Conservation (phyloP, 768 basidiomycete genomes). For the Pleurotus platypus region DNA sequence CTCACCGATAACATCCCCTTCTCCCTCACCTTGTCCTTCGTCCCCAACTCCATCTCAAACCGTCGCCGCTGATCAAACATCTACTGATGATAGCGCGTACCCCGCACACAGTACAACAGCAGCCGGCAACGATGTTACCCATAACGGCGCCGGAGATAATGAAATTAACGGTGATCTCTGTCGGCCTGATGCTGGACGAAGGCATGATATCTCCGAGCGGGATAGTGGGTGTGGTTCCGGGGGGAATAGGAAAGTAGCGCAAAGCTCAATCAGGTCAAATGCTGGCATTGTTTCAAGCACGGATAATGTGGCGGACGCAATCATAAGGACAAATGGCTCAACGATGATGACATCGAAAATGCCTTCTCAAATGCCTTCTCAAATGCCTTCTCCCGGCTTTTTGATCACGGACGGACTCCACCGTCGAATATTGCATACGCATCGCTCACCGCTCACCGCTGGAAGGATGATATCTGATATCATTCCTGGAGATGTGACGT, state of each 20-base stretch:
- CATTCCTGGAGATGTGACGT: neutral
- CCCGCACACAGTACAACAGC: neutral
- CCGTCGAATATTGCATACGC: neutral
- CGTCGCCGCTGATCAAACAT: neutral
- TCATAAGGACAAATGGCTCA: neutral
- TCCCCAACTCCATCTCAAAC: slow-evolving; percentile 5
- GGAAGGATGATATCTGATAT: slow-evolving; percentile 1
- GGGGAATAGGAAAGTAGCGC: neutral
- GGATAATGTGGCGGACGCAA: neutral
- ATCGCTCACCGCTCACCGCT: neutral
- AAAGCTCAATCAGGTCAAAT: neutral
- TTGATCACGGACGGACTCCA: neutral
- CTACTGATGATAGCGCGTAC: neutral
- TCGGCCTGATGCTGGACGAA: neutral
- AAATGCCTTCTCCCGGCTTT: neutral
- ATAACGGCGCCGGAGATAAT: neutral
- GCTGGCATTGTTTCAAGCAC: neutral
- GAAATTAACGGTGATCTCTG: slow-evolving; percentile 6
- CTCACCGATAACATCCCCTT: slow-evolving; percentile 8
- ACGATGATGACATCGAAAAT: neutral
- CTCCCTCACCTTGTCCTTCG: slow-evolving; percentile 5
- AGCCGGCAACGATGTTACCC: neutral
- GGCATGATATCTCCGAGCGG: slow-evolving; percentile 1
- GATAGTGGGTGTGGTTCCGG: neutral
- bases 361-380: too few relatives aligned